Evolutionary conservation across 345 rosid genomes (phyloP), one percentile per base, ranked within the genome.

Genomic region (Salix exigua): DNA sequence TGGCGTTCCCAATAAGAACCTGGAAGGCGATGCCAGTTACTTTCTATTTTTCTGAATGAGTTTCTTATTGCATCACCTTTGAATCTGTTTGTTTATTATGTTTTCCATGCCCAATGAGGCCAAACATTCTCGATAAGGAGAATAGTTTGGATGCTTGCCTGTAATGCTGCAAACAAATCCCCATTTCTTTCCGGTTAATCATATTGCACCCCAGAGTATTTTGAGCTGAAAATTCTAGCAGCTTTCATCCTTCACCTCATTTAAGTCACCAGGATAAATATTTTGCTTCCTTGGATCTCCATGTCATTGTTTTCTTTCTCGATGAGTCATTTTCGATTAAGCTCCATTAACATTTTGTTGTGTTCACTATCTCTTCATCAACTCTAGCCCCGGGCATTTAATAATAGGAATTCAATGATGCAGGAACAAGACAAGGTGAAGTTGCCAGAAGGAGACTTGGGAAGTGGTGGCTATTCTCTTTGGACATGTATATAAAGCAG

Each of bases 341-440:
- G 30, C 46, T 37, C 21, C 72, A 66, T 19, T 21, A 35, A 35
- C 25, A 55, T 53, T 16, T 35, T 77, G 55, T 0, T 28, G 30
- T 44, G 25, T 40, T 35, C 50, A 7, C 10, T 60, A 26, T 53
- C 17, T 17, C 68, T 3, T 30, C 30, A 76, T 73, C 30, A 62
- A 28, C 26, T 55, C 38, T 50, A 28, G 14, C 25, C 31, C 42
- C 12, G 17, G 68, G n/a, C 31, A 51, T 75, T 66, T 65, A 48
- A 73, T 60, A 71, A 64, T 70, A 55, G 35, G 37, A 58, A 72
- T 72, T 79, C 66, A 76, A 40, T 67, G 51, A 50, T 79, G 87
- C 85, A 89, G 93, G 92, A 85, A 73, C 87, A 81, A 51, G 86
- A 84, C 73, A 81, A 77, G 74, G 81, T 61, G 82, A 84, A 75